A percentile compares a stretch with the other conserved stretches of the same genome.
These are phyloP conservation scores for Gardenia jasminoides DNA, from an alignment of 257 asterid genomes.

Conservation along the genomic window DNA sequence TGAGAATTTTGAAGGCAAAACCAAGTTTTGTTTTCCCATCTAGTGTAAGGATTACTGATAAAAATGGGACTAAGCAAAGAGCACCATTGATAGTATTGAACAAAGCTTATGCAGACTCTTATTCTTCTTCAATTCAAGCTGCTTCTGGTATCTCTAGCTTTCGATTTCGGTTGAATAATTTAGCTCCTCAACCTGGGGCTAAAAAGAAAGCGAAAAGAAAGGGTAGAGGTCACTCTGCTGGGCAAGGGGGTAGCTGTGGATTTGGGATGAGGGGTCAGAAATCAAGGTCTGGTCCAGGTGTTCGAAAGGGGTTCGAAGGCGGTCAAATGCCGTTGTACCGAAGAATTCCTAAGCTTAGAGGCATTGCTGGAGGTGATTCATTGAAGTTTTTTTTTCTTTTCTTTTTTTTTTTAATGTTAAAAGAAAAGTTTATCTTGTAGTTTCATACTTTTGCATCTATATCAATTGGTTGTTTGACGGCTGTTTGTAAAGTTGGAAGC, in stretches of 20 bases:
- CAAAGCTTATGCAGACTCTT: constrained; percentile 23
- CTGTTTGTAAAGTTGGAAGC: neutral
- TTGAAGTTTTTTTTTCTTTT: constrained; percentile 1
- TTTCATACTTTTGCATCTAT: neutral
- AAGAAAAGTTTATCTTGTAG: neutral
- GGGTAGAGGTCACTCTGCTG: constrained; percentile 96
- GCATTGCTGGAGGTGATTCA: constrained; percentile 90
- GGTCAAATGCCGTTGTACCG: constrained; percentile 95
- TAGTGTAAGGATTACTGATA: constrained; percentile 32
- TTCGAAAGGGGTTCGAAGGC: constrained; percentile 68
- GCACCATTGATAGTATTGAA: constrained; percentile 28
- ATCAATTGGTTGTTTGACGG: neutral
- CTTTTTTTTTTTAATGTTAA: neutral
- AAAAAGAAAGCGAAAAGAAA: constrained; percentile 78
- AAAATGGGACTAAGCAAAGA: constrained; percentile 23
- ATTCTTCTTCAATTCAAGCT: constrained; percentile 23
- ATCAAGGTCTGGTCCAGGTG: constrained; percentile 99
- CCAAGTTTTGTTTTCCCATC: constrained; percentile 33
- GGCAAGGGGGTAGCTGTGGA: constrained; percentile 97
- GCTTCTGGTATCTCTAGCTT: constrained; percentile 14
- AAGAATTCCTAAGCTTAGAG: constrained; percentile 78
- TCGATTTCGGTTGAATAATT: constrained; percentile 70
- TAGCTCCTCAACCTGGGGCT: constrained; percentile 83
- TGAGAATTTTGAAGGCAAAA: constrained; percentile 41
- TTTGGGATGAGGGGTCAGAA: constrained; percentile 83